Evolutionary conservation across 2,329 filamentous ascomycete genomes (phyloP), one percentile per base, ranked within the genome.

Genomic region (Dothideomycetes sp.): DNA sequence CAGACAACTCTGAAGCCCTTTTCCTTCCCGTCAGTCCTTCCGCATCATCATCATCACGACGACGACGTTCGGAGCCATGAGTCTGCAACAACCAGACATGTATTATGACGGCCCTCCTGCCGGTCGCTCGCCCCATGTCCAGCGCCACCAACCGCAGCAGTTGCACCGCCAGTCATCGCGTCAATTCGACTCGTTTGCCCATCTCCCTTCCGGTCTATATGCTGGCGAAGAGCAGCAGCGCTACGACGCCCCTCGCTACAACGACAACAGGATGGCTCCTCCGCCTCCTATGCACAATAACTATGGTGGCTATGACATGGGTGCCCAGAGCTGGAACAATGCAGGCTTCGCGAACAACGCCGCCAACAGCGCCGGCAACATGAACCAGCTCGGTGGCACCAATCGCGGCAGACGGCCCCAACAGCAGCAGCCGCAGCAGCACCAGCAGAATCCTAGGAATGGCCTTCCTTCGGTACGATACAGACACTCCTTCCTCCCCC

Each of bases 261-360:
- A 68, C 63, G 82, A 69, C 63, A 78, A 69, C 60, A 69, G 69
- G 51, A 75, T 71, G 52, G 68, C 73, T 51, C 75, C 46, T 67
- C 71, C 53, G 74, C 68, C 67, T 43, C 18, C 30, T 23, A 25
- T 30, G 23, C 17, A 7, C 23, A 9, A 29, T 12, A 76, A 71
- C 38, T 81, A 84, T 48, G 73, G 70, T 44, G 74, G 65, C 44
- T 82, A 88, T 51, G 84, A 87, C 55, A 76, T 78, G 57, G 66
- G 68, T 44, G 71, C 73, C n/a, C 82, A 86, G 56, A 79, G 81
- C 15, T 94, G 87, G 87, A 84, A 80, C 59, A 80, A 85, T 38
- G 76, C 74, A 54, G 80, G 77, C 33, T 84, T 86, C 49, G 77
- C 78, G 41, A 79, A 72, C 50, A 73, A 74, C 52, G 7, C 36